Percentiles rank a stretch among this genome's conserved stretches.
phyloP scores from a whole-genome alignment of 345 rosid species.

The Salix caprea region DNA sequence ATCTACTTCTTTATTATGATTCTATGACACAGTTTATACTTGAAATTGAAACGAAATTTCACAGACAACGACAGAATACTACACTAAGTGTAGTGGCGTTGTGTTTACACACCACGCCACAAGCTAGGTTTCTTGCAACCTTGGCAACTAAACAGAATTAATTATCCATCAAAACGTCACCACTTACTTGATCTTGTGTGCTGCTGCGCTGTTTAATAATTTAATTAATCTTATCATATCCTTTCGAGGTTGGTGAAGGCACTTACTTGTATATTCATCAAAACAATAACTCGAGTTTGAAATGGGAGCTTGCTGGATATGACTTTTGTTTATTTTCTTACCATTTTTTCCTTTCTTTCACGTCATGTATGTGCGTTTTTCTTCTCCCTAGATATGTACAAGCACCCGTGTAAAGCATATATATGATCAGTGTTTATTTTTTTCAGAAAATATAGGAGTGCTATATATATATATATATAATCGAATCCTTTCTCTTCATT shows the following conservation, averaged over 20 bases:
- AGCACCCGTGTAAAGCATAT: neutral
- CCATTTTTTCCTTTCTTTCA: neutral
- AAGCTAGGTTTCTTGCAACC: neutral
- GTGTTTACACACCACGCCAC: neutral
- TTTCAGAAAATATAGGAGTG: neutral
- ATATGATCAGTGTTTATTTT: neutral
- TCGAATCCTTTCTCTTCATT: neutral
- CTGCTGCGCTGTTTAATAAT: neutral
- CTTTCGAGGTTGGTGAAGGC: slow-evolving; percentile 1
- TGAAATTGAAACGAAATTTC: neutral
- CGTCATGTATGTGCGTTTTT: neutral
- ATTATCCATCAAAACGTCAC: neutral
- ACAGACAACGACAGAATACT: neutral
- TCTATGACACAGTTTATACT: neutral
- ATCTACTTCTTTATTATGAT: neutral
- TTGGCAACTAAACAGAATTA: neutral
- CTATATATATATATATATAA: neutral
- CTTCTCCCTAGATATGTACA: neutral
- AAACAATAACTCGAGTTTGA: neutral
- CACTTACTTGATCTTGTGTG: neutral
- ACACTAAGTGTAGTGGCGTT: neutral
- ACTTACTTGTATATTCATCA: neutral
- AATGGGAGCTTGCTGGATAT: neutral
- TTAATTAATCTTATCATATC: neutral
- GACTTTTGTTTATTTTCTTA: neutral